Percentiles rank a stretch among this genome's conserved stretches.
Conservation (phyloP, 1,284 basidiomycete genomes). For the Tilletiaria anomala region DNA sequence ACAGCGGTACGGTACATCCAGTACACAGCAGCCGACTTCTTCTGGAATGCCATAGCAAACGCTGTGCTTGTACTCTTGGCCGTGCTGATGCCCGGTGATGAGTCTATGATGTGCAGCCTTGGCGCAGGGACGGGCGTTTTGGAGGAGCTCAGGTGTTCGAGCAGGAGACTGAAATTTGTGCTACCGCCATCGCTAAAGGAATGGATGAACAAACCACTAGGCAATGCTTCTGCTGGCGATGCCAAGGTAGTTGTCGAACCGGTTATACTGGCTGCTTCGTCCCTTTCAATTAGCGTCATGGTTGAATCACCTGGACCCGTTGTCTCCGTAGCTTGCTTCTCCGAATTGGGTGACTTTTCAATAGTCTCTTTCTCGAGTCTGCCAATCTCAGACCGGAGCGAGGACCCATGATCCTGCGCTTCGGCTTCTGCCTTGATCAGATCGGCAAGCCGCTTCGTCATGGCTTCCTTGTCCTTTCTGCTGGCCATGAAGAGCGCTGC, state of each 20-base stretch:
- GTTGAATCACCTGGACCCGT: no score
- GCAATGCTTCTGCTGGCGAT: no score
- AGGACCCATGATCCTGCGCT: background rate
- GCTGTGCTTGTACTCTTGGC: conserved; percentile 13
- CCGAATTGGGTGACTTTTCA: background rate
- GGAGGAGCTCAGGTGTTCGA: conserved; percentile 2
- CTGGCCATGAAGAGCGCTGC: conserved; percentile 14
- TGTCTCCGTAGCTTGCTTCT: no score
- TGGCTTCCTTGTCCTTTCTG: conserved; percentile 5
- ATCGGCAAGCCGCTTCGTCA: conserved; percentile 7
- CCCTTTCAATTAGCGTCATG: no score
- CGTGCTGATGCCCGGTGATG: conserved; percentile 17
- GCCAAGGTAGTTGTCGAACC: no score
- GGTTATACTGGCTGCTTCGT: no score
- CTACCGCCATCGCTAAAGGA: conserved; percentile 24
- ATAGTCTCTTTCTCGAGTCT: background rate
- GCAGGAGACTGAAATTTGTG: conserved; percentile 8
- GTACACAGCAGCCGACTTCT: conserved; percentile 4
- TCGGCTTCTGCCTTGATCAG: conserved; percentile 1
- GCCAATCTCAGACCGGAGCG: conserved; percentile 1
- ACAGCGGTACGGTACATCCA: no score
- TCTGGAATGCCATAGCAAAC: conserved; percentile 21
- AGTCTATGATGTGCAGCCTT: conserved; percentile 19
- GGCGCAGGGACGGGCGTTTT: background rate
- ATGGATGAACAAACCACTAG: conserved; percentile 7